Percentiles rank a stretch among this genome's conserved stretches.
These are phyloP conservation scores for Ambrosia hybrid DNA, from an alignment of 140 eudicot species.

Conservation along the genomic window DNA sequence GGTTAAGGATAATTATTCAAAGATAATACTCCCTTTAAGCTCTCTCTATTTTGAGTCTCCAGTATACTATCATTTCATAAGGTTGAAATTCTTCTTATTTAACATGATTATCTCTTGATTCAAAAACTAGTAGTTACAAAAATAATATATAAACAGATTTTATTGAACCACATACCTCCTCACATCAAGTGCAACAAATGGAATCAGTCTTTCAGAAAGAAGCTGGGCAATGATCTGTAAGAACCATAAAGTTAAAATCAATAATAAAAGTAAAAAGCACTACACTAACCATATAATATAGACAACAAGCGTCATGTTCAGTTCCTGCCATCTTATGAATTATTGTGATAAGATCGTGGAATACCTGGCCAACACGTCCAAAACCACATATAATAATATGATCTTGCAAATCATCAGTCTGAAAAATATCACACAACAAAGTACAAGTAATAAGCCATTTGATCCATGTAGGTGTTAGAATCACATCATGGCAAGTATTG, in stretches of 20 bases:
- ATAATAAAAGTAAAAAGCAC: conserved; percentile 8
- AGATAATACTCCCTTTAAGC: neutral
- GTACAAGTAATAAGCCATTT: conserved; percentile 17
- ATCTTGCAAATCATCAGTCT: conserved; percentile 99
- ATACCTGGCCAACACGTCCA: conserved; percentile 99
- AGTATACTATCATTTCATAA: neutral
- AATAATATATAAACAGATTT: neutral
- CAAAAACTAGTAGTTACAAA: neutral
- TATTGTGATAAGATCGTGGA: conserved; percentile 9
- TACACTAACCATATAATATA: neutral
- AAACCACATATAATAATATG: conserved; percentile 96
- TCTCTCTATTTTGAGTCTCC: too few relatives aligned
- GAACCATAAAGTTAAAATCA: conserved; percentile 21
- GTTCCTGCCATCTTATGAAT: conserved; percentile 9
- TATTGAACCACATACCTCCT: conserved; percentile 59
- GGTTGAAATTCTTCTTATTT: neutral
- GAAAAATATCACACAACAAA: conserved; percentile 28
- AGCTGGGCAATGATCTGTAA: conserved; percentile 96
- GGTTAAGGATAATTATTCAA: neutral
- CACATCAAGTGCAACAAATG: conserved; percentile 98
- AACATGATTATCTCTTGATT: neutral
- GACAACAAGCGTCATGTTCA: conserved; percentile 9
- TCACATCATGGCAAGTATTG: conserved; percentile 10
- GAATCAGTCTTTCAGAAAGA: conserved; percentile 91
- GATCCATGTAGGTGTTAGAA: conserved; percentile 13